Conservation (phyloP, 2,329 filamentous ascomycete genomes). For the Didymosphaeria variabile region DNA sequence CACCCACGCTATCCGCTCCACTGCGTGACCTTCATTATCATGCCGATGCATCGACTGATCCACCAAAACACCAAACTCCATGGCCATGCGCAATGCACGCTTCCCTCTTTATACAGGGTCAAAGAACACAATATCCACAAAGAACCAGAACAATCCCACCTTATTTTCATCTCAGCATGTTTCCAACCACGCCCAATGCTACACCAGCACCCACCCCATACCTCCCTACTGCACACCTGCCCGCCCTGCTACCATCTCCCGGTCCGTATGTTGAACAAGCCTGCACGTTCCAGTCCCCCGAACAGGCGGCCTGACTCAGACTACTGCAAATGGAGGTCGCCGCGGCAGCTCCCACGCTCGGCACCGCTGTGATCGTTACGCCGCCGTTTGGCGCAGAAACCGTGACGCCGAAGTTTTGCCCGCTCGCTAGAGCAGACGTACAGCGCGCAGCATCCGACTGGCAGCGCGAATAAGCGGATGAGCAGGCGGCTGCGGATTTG, state of each 20-base stretch:
- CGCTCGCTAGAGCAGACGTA: constrained; percentile 56
- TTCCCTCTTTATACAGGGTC: neutral
- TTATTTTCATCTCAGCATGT: constrained; percentile 30
- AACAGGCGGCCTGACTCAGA: constrained; percentile 57
- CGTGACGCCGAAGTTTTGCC: constrained; percentile 59
- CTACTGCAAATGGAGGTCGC: constrained; percentile 46
- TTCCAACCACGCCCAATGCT: constrained; percentile 56
- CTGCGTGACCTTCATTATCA: neutral
- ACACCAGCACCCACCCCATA: constrained; percentile 33
- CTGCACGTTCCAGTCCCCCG: constrained; percentile 54
- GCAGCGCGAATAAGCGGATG: constrained; percentile 63
- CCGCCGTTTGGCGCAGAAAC: constrained; percentile 60
- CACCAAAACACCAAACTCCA: constrained; percentile 6
- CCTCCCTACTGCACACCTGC: constrained; percentile 24
- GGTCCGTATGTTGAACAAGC: constrained; percentile 55
- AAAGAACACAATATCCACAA: constrained; percentile 11
- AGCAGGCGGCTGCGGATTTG: constrained; percentile 60
- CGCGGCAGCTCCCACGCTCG: constrained; percentile 38
- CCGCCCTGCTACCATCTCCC: constrained; percentile 47
- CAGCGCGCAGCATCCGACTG: constrained; percentile 56
- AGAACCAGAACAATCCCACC: neutral
- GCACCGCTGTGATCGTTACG: constrained; percentile 58
- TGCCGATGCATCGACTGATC: neutral
- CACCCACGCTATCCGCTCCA: neutral
- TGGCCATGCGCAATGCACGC: constrained; percentile 5